Evolutionary conservation across 2,329 filamentous ascomycete genomes (phyloP).

Genomic region (Geoglossum cookeanum): DNA sequence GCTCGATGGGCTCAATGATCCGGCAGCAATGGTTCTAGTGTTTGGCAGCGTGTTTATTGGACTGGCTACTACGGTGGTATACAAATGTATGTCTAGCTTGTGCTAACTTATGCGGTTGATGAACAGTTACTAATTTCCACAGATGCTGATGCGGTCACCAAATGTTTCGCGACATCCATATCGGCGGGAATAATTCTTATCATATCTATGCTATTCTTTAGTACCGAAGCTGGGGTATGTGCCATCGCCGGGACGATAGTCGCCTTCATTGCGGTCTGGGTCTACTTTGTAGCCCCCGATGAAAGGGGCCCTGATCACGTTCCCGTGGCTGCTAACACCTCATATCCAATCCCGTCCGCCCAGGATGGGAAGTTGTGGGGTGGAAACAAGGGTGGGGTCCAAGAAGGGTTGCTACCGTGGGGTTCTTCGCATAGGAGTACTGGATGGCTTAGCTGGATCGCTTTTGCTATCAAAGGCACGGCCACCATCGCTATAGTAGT

Average conservation of each 20-base stretch:
- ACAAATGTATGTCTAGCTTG: conserved; percentile 15
- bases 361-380: too few relatives aligned
- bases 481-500: conserved; percentile 17
- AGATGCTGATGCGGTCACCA: conserved; percentile 20
- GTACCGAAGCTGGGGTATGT: too few relatives aligned
- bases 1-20: conserved; percentile 9
- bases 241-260: too few relatives aligned
- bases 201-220: conserved; percentile 11
- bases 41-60: conserved; percentile 19
- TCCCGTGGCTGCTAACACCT: too few relatives aligned
- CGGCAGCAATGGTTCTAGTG: conserved; percentile 17
- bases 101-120: too few relatives aligned
- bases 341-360: too few relatives aligned
- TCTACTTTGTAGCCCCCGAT: too few relatives aligned
- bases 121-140: conserved; percentile 2
- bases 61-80: conserved; percentile 19
- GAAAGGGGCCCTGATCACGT: too few relatives aligned
- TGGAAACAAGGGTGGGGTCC: too few relatives aligned
- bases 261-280: too few relatives aligned
- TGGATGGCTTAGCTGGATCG: conserved; percentile 16
- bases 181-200: conserved; percentile 18
- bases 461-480: conserved; percentile 15
- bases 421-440: conserved; percentile 1
- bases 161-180: conserved; percentile 18
- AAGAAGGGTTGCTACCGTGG: too few relatives aligned